phyloP scores from a whole-genome alignment of 352 stramenopile genomes.

The Sclerospora graminicola region DNA sequence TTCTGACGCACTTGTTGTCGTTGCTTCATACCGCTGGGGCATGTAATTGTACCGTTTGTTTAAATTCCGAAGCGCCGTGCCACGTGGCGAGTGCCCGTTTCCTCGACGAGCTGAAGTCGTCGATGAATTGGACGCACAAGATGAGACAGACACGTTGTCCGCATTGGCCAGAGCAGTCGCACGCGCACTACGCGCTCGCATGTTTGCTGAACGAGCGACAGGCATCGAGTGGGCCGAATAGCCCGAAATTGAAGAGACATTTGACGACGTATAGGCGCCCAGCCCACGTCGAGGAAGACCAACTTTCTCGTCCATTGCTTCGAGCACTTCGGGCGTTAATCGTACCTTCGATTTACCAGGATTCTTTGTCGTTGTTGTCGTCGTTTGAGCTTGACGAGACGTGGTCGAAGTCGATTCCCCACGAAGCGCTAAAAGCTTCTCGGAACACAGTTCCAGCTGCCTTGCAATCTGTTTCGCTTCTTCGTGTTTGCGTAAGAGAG shows the following conservation, averaged over 20 bases:
- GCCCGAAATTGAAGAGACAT: slow-evolving; percentile 51
- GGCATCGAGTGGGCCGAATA: slow-evolving; percentile 40
- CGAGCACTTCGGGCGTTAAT: slow-evolving; percentile 42
- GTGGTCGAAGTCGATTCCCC: slow-evolving; percentile 3
- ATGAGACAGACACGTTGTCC: slow-evolving; percentile 48
- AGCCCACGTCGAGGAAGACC: slow-evolving; percentile 34
- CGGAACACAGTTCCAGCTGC: slow-evolving; percentile 39
- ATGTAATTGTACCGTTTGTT: slow-evolving; percentile 66
- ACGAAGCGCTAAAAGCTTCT: slow-evolving; percentile 38
- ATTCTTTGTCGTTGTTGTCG: slow-evolving; percentile 7
- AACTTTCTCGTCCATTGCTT: slow-evolving; percentile 46
- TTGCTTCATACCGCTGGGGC: slow-evolving; percentile 42
- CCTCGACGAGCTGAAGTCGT: slow-evolving; percentile 19
- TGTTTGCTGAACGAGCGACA: slow-evolving; percentile 14
- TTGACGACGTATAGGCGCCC: slow-evolving; percentile 45
- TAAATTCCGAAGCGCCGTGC: slow-evolving; percentile 35
- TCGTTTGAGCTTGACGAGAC: slow-evolving; percentile 7
- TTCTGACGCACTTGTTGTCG: slow-evolving; percentile 19
- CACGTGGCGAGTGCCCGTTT: slow-evolving; percentile 22
- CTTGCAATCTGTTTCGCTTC: slow-evolving; percentile 59
- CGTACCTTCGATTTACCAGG: slow-evolving; percentile 27
- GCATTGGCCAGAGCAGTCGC: slow-evolving; percentile 18
- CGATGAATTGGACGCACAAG: slow-evolving; percentile 42
- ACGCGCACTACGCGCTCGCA: slow-evolving; percentile 26
- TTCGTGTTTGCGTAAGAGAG: slow-evolving; percentile 67